Base-by-base conservation (phyloP, 2,329 filamentous ascomycete species). In the Epichloe gansuensis region DNA sequence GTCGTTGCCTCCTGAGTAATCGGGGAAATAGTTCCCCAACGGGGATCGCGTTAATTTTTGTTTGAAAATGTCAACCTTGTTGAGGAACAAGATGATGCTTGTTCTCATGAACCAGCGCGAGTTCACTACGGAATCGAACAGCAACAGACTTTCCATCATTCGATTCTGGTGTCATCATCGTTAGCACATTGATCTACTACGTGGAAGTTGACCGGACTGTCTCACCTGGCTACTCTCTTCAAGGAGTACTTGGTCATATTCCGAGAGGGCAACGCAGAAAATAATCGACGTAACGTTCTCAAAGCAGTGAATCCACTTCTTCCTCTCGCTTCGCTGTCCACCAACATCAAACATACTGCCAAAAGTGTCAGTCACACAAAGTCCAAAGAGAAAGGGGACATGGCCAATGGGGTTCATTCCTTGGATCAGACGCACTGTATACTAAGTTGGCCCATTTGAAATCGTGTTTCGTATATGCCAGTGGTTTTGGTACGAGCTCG, bases 291-390 rank as follows among this genome's bases (percentile, higher is more conserved):
- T 98, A 62, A 98, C 93, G 62, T 97, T 97, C 69, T 98, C 93
- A 68, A 98, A 98, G 73, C 93, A 98, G 72, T 98, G 93, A 65
- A 98, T 98, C 93, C 93, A 98, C 74, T 98, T 98, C 76, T 98
- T 98, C 56, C 93, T 81, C 71, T 98, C 93, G 68, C 91, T 97
- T 65, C 93, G 78, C 71, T 98, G 93, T 25, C 93, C 93, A 56
- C 93, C 93, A 4, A 98, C 93, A 68, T 98, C 93, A 66, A 98
- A 98, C 93, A 98, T 98, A 73, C 91, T 97, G 64, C 25, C 25
- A 50, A 42, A 47, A 12, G 39, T 3, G 55, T 65, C 45, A 66
- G 62, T 47, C 49, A 49, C 46, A 42, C 12, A 48, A n/a, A 8
- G 23, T 23, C 23, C 4, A 27, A 46, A 13, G 12, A 25, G 17